These are phyloP conservation scores for Amanita inopinata DNA, from an alignment of 768 basidiomycete genomes.

Conservation along the genomic window DNA sequence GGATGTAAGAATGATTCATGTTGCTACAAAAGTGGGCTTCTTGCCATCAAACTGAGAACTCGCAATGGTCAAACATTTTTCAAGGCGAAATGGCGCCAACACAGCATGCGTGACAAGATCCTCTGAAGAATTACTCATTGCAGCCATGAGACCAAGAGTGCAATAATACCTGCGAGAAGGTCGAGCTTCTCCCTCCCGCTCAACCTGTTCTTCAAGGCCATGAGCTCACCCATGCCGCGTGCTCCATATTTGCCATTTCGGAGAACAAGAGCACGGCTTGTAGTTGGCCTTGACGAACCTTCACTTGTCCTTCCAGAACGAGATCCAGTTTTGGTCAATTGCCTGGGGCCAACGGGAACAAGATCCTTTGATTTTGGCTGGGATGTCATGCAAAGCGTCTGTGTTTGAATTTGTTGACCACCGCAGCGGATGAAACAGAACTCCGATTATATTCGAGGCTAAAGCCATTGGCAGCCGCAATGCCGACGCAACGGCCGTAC, in stretches of 20 bases:
- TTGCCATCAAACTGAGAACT: slow-evolving; percentile 66
- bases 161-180: slow-evolving; percentile 54
- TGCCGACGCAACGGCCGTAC: too few relatives aligned
- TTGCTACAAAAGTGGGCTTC: slow-evolving; percentile 11
- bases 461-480: too few relatives aligned
- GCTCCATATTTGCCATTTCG: slow-evolving; percentile 71
- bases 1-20: slow-evolving; percentile 10
- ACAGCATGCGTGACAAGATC: slow-evolving; percentile 58
- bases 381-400: neutral
- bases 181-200: slow-evolving; percentile 76
- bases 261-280: slow-evolving; percentile 62
- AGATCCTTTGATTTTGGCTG: slow-evolving; percentile 31
- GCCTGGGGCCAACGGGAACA: slow-evolving; percentile 44
- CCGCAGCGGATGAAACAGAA: neutral
- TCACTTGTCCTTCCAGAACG: slow-evolving; percentile 31
- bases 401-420: slow-evolving; percentile 3
- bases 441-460: too few relatives aligned
- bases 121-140: slow-evolving; percentile 34
- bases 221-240: slow-evolving; percentile 59
- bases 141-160: slow-evolving; percentile 5
- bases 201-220: slow-evolving; percentile 41
- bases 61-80: slow-evolving; percentile 55
- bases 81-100: slow-evolving; percentile 53
- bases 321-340: slow-evolving; percentile 28
- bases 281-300: slow-evolving; percentile 48